A percentile compares a stretch with the other conserved stretches of the same genome.
Conservation (phyloP, 805 yeast genomes). For the Wickerhamiella cacticola region DNA sequence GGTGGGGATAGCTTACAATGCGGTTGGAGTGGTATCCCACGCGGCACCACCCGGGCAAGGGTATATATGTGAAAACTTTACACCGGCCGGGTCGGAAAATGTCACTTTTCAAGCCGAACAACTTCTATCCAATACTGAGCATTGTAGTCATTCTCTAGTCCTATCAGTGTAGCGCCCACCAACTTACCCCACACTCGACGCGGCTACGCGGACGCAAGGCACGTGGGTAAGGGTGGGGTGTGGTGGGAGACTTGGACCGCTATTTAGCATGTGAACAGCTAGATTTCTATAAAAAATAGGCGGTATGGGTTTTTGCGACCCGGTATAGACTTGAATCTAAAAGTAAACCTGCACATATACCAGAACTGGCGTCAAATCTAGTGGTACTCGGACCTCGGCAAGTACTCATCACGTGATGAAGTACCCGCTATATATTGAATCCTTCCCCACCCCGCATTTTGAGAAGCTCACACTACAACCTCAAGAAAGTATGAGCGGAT, state of each 20-base stretch:
- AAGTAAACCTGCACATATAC: background rate
- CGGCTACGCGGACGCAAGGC: background rate
- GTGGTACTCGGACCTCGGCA: conserved; percentile 4
- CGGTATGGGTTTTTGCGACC: too few relatives aligned
- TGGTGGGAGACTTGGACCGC: background rate
- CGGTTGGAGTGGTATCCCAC: too few relatives aligned
- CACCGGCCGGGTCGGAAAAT: too few relatives aligned
- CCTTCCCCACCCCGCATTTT: background rate
- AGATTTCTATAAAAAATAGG: too few relatives aligned
- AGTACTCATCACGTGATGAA: background rate
- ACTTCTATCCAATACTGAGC: too few relatives aligned
- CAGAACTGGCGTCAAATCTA: background rate
- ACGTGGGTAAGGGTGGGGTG: background rate
- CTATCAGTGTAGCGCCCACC: background rate
- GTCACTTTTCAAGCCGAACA: too few relatives aligned
- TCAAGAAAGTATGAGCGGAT: conserved; percentile 1
- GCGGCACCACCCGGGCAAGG: too few relatives aligned
- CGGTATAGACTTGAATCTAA: background rate
- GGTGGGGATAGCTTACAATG: too few relatives aligned
- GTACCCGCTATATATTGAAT: background rate
- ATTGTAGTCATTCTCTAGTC: too few relatives aligned
- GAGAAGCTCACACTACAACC: background rate
- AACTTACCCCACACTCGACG: background rate
- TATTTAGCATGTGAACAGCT: background rate
- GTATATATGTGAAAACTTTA: too few relatives aligned